Percentiles rank a stretch among this genome's conserved stretches.
These are phyloP conservation scores for Xylaria palmicola DNA, from an alignment of 495 filamentous ascomycete species.

Conservation along the genomic window DNA sequence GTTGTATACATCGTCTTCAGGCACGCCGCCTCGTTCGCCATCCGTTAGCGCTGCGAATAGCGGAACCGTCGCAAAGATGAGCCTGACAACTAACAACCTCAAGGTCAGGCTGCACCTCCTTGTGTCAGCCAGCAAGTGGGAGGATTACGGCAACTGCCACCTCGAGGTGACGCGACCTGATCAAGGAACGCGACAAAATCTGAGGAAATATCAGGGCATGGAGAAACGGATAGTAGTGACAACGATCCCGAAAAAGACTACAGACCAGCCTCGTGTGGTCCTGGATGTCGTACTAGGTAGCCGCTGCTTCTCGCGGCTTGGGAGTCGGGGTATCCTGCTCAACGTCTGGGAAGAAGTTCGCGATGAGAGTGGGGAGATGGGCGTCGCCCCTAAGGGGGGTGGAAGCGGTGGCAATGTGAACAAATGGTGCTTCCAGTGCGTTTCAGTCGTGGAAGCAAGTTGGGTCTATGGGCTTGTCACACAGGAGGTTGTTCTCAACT, in stretches of 20 bases:
- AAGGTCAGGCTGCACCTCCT: slow-evolving; percentile 82
- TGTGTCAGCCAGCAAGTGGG: slow-evolving; percentile 77
- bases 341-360: slow-evolving; percentile 81
- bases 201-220: slow-evolving; percentile 52
- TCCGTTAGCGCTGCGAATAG: slow-evolving; percentile 56
- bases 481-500: slow-evolving; percentile 43
- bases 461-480: slow-evolving; percentile 49
- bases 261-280: slow-evolving; percentile 64
- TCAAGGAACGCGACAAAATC: slow-evolving; percentile 52
- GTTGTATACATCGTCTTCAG: slow-evolving; percentile 56
- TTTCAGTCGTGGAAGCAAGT: slow-evolving; percentile 39
- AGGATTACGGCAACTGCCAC: slow-evolving; percentile 81
- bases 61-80: slow-evolving; percentile 60
- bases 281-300: slow-evolving; percentile 83
- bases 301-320: slow-evolving; percentile 80
- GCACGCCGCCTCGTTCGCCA: slow-evolving; percentile 57
- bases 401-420: slow-evolving; percentile 69
- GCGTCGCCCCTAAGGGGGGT: slow-evolving; percentile 64
- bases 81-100: slow-evolving; percentile 70
- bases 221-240: slow-evolving; percentile 83
- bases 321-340: slow-evolving; percentile 78
- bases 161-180: slow-evolving; percentile 76
- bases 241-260: slow-evolving; percentile 50
- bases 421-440: slow-evolving; percentile 80
- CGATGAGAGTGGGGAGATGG: slow-evolving; percentile 66